Evolutionary conservation across 352 stramenopile species (phyloP).

Genomic region (Thraustochytrium striatum): DNA sequence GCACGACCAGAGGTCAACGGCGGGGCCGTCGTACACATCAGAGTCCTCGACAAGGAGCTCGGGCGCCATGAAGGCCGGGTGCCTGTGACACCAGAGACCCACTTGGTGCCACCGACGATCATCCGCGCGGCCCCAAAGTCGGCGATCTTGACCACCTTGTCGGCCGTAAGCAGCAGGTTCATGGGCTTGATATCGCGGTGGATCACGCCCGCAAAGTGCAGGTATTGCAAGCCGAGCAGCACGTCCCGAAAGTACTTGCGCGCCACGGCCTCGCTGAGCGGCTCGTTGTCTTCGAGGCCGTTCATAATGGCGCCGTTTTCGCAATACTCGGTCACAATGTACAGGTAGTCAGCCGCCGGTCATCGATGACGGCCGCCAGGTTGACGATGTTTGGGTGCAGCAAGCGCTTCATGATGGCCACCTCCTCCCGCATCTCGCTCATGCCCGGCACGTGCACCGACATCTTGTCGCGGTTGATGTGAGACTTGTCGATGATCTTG

Average conservation of each 20-base stretch:
- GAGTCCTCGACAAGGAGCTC: constrained; percentile 82
- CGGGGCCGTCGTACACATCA: constrained; percentile 69
- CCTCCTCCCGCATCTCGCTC: constrained; percentile 70
- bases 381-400: constrained; percentile 85
- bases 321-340: constrained; percentile 88
- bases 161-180: constrained; percentile 74
- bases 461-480: constrained; percentile 58
- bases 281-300: constrained; percentile 63
- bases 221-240: constrained; percentile 77
- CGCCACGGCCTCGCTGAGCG: constrained; percentile 65
- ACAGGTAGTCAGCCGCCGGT: constrained; percentile 83
- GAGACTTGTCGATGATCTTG: constrained; percentile 52
- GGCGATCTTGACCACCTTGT: constrained; percentile 77
- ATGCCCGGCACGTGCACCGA: constrained; percentile 61
- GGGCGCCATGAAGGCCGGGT: constrained; percentile 76
- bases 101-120: constrained; percentile 63
- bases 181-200: constrained; percentile 85
- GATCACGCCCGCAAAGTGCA: constrained; percentile 87
- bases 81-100: constrained; percentile 45
- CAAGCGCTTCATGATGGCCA: constrained; percentile 93
- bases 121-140: constrained; percentile 81
- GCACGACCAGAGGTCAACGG: constrained; percentile 79
- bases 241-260: constrained; percentile 80
- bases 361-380: constrained; percentile 84
- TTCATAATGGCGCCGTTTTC: constrained; percentile 85